These are phyloP conservation scores for Coemansia sp. DNA, from an alignment of 192 early-diverging fungal species.

Conservation along the genomic window DNA sequence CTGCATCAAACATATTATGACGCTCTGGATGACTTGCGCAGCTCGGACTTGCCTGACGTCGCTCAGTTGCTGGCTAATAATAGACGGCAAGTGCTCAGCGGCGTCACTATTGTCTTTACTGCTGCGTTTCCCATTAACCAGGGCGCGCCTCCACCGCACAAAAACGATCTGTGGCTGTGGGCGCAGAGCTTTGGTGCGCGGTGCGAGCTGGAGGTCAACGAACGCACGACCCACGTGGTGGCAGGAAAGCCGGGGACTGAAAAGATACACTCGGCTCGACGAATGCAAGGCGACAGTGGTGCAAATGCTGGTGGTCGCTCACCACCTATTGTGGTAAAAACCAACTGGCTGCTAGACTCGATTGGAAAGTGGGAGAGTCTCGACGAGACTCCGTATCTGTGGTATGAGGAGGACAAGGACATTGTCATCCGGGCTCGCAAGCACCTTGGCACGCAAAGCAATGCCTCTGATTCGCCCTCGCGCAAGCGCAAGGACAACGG, in stretches of 20 bases:
- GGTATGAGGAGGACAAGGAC: slow-evolving; percentile 33
- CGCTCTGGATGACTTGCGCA: slow-evolving; percentile 22
- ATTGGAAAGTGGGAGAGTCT: slow-evolving; percentile 67
- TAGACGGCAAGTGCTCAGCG: slow-evolving; percentile 64
- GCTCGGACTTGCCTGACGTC: slow-evolving; percentile 22
- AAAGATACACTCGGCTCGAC: slow-evolving; percentile 70
- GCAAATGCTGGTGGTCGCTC: slow-evolving; percentile 60
- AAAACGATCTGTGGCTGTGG: slow-evolving; percentile 77
- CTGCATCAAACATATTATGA: slow-evolving; percentile 74
- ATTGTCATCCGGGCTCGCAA: slow-evolving; percentile 14
- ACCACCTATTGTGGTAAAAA: slow-evolving; percentile 33
- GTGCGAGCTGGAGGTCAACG: slow-evolving; percentile 62
- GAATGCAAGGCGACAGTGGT: slow-evolving; percentile 41
- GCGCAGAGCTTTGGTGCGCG: slow-evolving; percentile 81
- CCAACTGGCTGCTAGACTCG: slow-evolving; percentile 68
- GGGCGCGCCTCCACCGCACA: slow-evolving; percentile 54
- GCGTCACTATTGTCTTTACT: slow-evolving; percentile 73
- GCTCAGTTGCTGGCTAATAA: slow-evolving; percentile 60
- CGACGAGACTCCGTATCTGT: slow-evolving; percentile 65
- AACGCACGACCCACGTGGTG: slow-evolving; percentile 81
- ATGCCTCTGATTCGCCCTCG: not conserved
- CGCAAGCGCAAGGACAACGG: not conserved
- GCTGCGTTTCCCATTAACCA: slow-evolving; percentile 70
- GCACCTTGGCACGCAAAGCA: slow-evolving; percentile 10
- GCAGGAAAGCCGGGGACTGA: slow-evolving; percentile 75